Base-by-base conservation (phyloP, 805 yeast genomes). In the Kluyveromyces starmeri region DNA sequence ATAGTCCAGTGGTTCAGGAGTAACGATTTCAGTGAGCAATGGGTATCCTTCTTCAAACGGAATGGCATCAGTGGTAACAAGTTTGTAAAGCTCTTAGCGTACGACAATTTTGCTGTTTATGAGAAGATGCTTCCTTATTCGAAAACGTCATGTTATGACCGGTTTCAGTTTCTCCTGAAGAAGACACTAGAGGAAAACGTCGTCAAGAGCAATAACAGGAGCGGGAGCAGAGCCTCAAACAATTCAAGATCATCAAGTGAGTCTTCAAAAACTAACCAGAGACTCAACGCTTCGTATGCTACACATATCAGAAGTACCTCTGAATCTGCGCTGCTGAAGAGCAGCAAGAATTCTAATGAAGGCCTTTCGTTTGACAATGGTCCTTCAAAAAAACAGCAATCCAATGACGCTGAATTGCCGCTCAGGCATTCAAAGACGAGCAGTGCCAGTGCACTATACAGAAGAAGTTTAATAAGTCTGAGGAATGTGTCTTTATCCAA, bases 21-120 rank as follows among this genome's bases (percentile, higher is more conserved):
- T n/a, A 69, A 85, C 51, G 67, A 70, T 14, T 86, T 86, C 57
- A 79, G 80, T 44, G 71, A 68, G 3, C 63, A 78, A 10, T 86
- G 96, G 96, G 62, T 70, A n/a, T 70, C 65, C 4, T 69, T 76
- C 12, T 81, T 86, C 55, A 60, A 61, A 26, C 65, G 65, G 27
- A 66, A 74, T 40, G 71, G 73, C 32, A 62, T 86, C 3, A 61
- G 67, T 7, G 85, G 86, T 0, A 69, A 73, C 29, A 61, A 69
- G 18, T 85, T 86, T 46, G 55, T 85, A 16, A 75, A 71, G 32
- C 61, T 86, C 44, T 69, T 75, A 32, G 83, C 78, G 27, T 81
- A 80, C 51, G 83, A 78, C 28, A 68, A 73, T 19, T 70, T 84
- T 44, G 47, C 60, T 36, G 44, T 48, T 19, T 50, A 60, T 46